Base-by-base conservation (phyloP, 2,329 filamentous ascomycete genomes). In the Aureobasidium musti region DNA sequence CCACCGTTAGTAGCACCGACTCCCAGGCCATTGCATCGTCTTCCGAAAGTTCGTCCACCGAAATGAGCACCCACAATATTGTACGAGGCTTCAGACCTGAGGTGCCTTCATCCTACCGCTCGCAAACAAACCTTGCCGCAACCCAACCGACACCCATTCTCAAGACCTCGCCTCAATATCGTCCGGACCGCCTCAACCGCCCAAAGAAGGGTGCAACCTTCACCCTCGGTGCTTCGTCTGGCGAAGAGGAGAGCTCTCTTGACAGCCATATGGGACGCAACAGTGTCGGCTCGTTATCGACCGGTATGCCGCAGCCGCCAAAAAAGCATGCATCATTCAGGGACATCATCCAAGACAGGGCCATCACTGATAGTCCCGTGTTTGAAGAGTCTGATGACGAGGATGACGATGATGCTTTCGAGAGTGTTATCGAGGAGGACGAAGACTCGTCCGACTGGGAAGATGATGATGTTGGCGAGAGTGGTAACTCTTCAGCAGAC, bases 61-160 rank as follows among this genome's bases (percentile, higher is more conserved):
- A 86, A 59, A 78, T 87, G 69, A 83, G 84, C 72, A 82, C 83
- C 17, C 84, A 87, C 68, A 93, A 89, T 69, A 86, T 97, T 67
- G 89, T 97, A 63, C 90, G 91, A 70, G 93, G 93, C 67, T 97
- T 97, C 78, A 91, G 90, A 5, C 91, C 91, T 1, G 89, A 90
- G 30, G 87, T 89, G 68, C 83, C 89, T 49, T 89, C 87, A 1
- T 90, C 88, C 0, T 87, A 87, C 72, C 85, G 88, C 70, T 89
- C 81, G 69, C 86, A 82, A 73, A 86, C 78, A 69, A 83, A 84
- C 70, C 79, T 89, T 35, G 77, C 80, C 14, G 74, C 79, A 50
- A 74, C 80, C 11, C 81, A 84, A 43, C 80, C 83, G 13, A 85
- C 86, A 35, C 81, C 83, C 33, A 88, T 90, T 49, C 85, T 89